Evolutionary conservation across 164 flowering plant species (phyloP), one percentile per base, ranked within the genome.

Genomic region (Chimonanthus praecox): DNA sequence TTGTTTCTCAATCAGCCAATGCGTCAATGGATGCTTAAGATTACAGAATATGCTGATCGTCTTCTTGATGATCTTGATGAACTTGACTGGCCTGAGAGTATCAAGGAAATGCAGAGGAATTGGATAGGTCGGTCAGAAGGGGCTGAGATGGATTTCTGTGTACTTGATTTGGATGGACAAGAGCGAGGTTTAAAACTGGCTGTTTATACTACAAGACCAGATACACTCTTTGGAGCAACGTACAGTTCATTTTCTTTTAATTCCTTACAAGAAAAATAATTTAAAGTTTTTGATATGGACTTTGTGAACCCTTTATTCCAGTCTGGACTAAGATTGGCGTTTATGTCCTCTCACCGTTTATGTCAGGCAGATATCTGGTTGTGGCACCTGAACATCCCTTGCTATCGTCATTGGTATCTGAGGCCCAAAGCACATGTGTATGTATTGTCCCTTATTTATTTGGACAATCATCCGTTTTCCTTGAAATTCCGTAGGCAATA

Each of bases 91-190:
- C 99, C 99, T 75, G 99, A 95, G 78, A 95, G 94, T 81, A 77
- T 95, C 5, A 95, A 95, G 77, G 98, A 95, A 80, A 92, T 95
- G 98, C 99, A 95, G 75, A 82, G 97, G 78, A 92, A 95, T 78
- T 95, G 99, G 99, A 95, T 95, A 75, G 99, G 99, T 72, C 88
- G 87, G 78, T 95, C 98, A 70, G 96, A 90, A 79, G 99, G 99
- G 58, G 98, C 97, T 65, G 99, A 95, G 75, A 49, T 95, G 83
- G 87, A 89, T 3, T 95, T 95, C 74, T 47, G 44, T 77, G 82
- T 88, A 68, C 87, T 91, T 78, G 86, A 85, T 69, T 47, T 45
- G 69, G 80, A 88, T 73, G 93, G 92, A 58, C 80, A 79, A 49
- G 91, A 90, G 78, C 83, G 72, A 62, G 88, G 82, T 74, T 75